These are phyloP conservation scores for Dissophora globulifera DNA, from an alignment of 192 early-diverging fungal genomes.

Conservation along the genomic window DNA sequence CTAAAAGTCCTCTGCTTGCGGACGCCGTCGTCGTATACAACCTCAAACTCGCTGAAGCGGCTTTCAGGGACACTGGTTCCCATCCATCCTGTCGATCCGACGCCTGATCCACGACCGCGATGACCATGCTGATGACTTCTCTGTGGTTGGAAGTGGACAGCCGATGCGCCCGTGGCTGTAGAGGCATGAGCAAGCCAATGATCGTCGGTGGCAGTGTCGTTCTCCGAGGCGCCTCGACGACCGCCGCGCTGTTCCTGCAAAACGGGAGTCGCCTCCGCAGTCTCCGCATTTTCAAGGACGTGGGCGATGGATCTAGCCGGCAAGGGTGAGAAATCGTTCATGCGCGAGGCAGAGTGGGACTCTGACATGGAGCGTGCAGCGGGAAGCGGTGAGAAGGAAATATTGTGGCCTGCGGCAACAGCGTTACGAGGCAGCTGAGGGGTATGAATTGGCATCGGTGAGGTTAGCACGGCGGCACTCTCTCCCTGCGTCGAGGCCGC, in stretches of 20 bases:
- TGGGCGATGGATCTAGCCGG: slow-evolving; percentile 25
- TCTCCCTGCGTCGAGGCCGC: not conserved
- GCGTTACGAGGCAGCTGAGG: slow-evolving; percentile 11
- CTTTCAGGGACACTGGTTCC: slow-evolving; percentile 40
- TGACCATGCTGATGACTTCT: not conserved
- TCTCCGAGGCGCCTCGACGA: not conserved
- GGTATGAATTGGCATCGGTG: slow-evolving; percentile 9
- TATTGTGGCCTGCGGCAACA: not conserved
- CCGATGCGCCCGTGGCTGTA: slow-evolving; percentile 8
- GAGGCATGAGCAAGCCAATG: slow-evolving; percentile 2
- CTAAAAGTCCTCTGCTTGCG: slow-evolving; percentile 51
- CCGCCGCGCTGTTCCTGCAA: not conserved
- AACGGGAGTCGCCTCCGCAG: not conserved
- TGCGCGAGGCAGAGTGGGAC: slow-evolving; percentile 1
- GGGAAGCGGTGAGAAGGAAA: slow-evolving; percentile 21
- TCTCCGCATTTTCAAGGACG: slow-evolving; percentile 14
- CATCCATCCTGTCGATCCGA: slow-evolving; percentile 24
- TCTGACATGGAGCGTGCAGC: slow-evolving; percentile 9
- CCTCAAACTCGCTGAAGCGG: slow-evolving; percentile 49
- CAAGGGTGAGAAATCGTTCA: slow-evolving; percentile 17
- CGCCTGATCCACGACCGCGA: slow-evolving; percentile 2
- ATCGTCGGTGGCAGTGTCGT: not conserved
- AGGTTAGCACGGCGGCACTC: not conserved
- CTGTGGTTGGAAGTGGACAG: slow-evolving; percentile 32
- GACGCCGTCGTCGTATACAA: slow-evolving; percentile 50